phyloP scores from a whole-genome alignment of 2,329 filamentous ascomycete species.

The Fusarium sp. region DNA sequence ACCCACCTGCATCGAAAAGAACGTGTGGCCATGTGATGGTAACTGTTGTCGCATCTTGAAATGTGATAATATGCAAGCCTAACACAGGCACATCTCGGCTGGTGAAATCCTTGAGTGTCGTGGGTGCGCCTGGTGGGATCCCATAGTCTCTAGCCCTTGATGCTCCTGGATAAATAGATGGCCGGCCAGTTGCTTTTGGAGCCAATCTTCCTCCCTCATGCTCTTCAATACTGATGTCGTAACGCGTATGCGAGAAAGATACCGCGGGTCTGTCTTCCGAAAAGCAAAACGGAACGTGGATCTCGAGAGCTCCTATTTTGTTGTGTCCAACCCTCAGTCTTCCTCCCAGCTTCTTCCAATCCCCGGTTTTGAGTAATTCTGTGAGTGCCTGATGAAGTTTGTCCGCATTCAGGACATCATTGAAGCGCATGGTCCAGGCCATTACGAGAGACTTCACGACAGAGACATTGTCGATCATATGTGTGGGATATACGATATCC shows the following conservation, averaged over 20 bases:
- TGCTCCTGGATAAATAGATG: background rate
- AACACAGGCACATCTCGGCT: background rate
- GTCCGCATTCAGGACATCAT: background rate
- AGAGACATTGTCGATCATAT: background rate
- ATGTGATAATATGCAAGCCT: background rate
- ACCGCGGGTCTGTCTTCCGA: background rate
- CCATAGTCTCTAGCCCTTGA: background rate
- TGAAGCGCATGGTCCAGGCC: background rate
- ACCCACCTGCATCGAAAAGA: background rate
- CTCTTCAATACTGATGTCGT: background rate
- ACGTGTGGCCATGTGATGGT: background rate
- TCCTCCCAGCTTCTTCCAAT: background rate
- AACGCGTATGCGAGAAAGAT: background rate
- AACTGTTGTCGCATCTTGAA: background rate
- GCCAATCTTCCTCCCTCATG: accelerated
- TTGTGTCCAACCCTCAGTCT: background rate
- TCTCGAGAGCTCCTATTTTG: background rate
- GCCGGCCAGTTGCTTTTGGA: accelerated
- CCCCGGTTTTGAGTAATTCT: background rate
- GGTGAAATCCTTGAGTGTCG: background rate
- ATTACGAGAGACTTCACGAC: background rate
- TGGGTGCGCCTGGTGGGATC: accelerated
- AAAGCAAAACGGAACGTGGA: background rate
- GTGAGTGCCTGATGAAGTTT: background rate
- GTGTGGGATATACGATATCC: background rate